Evolutionary conservation across 352 stramenopile species (phyloP).

Genomic region (Salisapilia sapeloensis): DNA sequence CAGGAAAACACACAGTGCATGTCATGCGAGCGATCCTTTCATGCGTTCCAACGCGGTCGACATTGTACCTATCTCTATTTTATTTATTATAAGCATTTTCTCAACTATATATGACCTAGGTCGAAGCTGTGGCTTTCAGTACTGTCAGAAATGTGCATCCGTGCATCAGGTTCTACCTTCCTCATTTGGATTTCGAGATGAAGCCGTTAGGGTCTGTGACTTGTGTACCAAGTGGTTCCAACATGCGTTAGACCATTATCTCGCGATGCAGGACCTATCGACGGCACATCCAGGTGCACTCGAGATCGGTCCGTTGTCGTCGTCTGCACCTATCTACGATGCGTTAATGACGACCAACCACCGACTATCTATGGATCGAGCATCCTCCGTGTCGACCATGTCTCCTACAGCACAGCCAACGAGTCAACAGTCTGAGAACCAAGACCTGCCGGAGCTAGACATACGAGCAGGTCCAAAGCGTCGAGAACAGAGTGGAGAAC

Average conservation of each 20-base stretch:
- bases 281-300: too few relatives aligned
- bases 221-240: constrained; percentile 46
- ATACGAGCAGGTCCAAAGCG: too few relatives aligned
- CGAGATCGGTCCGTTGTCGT: too few relatives aligned
- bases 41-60: constrained; percentile 43
- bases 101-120: constrained; percentile 1
- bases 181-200: constrained; percentile 33
- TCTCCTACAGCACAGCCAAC: too few relatives aligned
- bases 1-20: constrained; percentile 17
- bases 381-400: too few relatives aligned
- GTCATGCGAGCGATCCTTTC: constrained; percentile 46
- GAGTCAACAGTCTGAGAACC: too few relatives aligned
- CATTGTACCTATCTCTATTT: constrained; percentile 13
- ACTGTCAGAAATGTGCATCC: constrained; percentile 45
- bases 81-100: not conserved
- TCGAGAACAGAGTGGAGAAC: too few relatives aligned
- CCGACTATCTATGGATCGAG: too few relatives aligned
- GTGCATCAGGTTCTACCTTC: constrained; percentile 30
- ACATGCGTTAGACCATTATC: constrained; percentile 41
- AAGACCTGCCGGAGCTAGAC: too few relatives aligned
- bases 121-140: constrained; percentile 28
- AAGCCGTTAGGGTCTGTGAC: constrained; percentile 35
- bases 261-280: constrained; percentile 31
- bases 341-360: too few relatives aligned
- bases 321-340: too few relatives aligned